These are phyloP conservation scores for Lasiodiplodia sp. DNA, from an alignment of 2,329 filamentous ascomycete genomes.

Conservation along the genomic window DNA sequence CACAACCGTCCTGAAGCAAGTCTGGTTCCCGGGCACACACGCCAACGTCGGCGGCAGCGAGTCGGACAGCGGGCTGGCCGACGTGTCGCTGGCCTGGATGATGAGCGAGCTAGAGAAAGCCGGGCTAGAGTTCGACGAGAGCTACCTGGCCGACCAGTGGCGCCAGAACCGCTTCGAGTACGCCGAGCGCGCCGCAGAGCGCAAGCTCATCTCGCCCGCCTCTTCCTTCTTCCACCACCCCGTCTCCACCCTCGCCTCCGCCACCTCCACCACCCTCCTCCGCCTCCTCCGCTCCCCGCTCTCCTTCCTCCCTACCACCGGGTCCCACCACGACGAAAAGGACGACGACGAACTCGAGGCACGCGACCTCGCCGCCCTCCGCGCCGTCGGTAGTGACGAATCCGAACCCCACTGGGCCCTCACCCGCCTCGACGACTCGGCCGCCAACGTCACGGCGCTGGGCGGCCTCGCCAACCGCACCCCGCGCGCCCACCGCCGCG, in stretches of 20 bases:
- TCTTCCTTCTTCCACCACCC: neutral
- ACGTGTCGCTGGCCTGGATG: constrained; percentile 65
- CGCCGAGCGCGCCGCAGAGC: neutral
- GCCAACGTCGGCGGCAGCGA: constrained; percentile 58
- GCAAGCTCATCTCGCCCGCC: no score
- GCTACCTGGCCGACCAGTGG: constrained; percentile 45
- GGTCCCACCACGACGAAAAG: neutral
- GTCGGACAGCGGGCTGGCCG: constrained; percentile 56
- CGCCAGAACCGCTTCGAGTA: constrained; percentile 2
- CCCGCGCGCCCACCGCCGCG: constrained; percentile 28
- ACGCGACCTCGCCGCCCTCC: neutral
- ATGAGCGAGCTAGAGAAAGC: constrained; percentile 57
- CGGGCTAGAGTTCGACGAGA: constrained; percentile 56
- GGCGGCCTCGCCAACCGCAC: constrained; percentile 31
- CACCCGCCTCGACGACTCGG: constrained; percentile 32
- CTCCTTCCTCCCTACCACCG: neutral
- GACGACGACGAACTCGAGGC: neutral
- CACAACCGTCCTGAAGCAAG: constrained; percentile 47
- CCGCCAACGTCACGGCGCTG: constrained; percentile 26
- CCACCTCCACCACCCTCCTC: neutral
- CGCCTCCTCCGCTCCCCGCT: neutral
- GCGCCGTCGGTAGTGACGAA: neutral
- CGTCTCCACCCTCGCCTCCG: neutral
- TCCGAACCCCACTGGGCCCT: constrained; percentile 29
- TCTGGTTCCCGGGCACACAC: constrained; percentile 59